Conservation (phyloP, 2,329 filamentous ascomycete genomes). For the Xylaria sp. region DNA sequence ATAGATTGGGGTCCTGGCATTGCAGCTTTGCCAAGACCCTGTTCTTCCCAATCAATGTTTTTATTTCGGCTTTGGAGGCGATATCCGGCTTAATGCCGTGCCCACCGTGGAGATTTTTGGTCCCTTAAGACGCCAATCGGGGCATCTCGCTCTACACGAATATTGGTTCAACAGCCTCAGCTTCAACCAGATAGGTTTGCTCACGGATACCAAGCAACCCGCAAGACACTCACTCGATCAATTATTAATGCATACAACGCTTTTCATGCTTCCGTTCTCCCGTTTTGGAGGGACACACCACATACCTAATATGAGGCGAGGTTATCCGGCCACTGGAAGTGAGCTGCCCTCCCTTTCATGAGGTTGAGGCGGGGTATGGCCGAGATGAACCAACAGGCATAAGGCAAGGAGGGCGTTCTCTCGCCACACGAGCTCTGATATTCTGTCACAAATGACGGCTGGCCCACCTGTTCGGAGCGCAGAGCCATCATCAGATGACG, state of each 20-base stretch:
- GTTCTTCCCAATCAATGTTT: slow-evolving; percentile 34
- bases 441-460: slow-evolving; percentile 37
- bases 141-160: background rate
- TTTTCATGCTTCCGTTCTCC: slow-evolving; percentile 13
- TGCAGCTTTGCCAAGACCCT: slow-evolving; percentile 35
- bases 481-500: slow-evolving; percentile 38
- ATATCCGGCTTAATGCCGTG: slow-evolving; percentile 39
- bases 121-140: background rate
- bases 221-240: slow-evolving; percentile 4
- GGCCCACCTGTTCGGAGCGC: slow-evolving; percentile 35
- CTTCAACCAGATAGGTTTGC: slow-evolving; percentile 12
- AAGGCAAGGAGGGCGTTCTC: slow-evolving; percentile 9
- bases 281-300: slow-evolving; percentile 4
- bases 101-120: slow-evolving; percentile 24
- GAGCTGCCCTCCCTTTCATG: background rate
- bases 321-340: slow-evolving; percentile 13
- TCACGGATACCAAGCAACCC: slow-evolving; percentile 5
- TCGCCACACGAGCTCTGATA: slow-evolving; percentile 13
- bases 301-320: slow-evolving; percentile 9
- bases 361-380: slow-evolving; percentile 33
- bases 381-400: slow-evolving; percentile 26
- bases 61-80: slow-evolving; percentile 28
- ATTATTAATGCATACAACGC: slow-evolving; percentile 5
- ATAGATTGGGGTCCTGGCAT: slow-evolving; percentile 26
- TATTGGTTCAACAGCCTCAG: background rate